Evolutionary conservation across 345 rosid genomes (phyloP).

Genomic region (Eucalyptus pauciflora): DNA sequence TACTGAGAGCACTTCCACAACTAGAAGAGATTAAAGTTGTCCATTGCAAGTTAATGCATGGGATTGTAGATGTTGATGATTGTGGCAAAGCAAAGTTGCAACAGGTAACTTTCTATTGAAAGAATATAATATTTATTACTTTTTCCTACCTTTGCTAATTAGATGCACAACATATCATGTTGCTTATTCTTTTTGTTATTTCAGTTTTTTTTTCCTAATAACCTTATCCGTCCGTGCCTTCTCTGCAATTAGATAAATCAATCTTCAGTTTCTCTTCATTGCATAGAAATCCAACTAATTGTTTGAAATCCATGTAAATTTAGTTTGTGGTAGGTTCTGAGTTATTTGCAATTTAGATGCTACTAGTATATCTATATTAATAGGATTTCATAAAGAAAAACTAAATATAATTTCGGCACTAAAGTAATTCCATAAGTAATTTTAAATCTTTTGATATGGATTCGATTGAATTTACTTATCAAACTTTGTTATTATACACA

Average conservation of each 20-base stretch:
- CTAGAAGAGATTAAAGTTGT: rapidly evolving
- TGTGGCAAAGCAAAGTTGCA: neutral
- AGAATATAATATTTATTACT: rapidly evolving
- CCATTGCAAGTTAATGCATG: rapidly evolving
- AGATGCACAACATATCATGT: neutral
- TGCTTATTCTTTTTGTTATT: neutral
- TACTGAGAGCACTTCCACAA: rapidly evolving
- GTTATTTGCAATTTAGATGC: too few species aligned
- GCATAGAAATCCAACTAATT: too few species aligned
- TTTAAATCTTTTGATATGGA: too few species aligned
- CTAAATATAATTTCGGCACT: rapidly evolving
- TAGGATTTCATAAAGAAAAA: too few species aligned
- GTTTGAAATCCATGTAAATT: too few species aligned
- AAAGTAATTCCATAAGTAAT: too few species aligned
- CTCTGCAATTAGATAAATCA: too few species aligned
- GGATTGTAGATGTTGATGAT: neutral
- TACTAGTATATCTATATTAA: rapidly evolving
- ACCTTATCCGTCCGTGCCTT: neutral
- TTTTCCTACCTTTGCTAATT: neutral
- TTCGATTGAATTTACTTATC: too few species aligned
- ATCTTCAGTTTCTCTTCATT: neutral
- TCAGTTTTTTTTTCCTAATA: neutral
- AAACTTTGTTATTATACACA: too few species aligned
- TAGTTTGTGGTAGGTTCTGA: too few species aligned
- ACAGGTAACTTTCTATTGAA: neutral